Evolutionary conservation across 768 basidiomycete species (phyloP).

Genomic region (Imleria badia): DNA sequence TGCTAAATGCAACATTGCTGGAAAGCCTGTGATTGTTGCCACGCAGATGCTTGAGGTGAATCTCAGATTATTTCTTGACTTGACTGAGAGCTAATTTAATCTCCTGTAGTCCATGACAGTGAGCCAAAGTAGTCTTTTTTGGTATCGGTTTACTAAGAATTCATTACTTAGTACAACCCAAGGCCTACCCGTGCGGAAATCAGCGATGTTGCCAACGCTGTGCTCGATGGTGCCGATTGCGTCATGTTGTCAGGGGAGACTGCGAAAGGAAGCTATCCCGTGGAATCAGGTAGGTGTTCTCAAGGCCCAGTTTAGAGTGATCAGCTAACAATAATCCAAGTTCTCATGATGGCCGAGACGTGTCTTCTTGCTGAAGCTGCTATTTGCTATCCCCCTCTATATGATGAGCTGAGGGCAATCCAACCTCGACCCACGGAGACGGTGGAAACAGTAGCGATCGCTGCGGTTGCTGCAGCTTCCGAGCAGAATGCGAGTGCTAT

Average conservation of each 20-base stretch:
- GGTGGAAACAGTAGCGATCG: slow-evolving; percentile 93
- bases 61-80: background rate
- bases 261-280: slow-evolving; percentile 95
- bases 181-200: slow-evolving; percentile 98
- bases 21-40: slow-evolving; percentile 98
- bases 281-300: slow-evolving; percentile 75
- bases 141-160: slow-evolving; percentile 6
- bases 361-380: slow-evolving; percentile 95
- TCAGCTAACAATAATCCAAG: slow-evolving; percentile 38
- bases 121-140: slow-evolving; percentile 20
- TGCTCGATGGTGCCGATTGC: slow-evolving; percentile 97
- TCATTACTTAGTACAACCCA: slow-evolving; percentile 88
- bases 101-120: slow-evolving; percentile 87
- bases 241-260: slow-evolving; percentile 99
- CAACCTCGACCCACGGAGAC: slow-evolving; percentile 91
- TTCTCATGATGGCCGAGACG: slow-evolving; percentile 99
- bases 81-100: slow-evolving; percentile 10
- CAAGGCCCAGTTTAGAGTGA: background rate
- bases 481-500: slow-evolving; percentile 97
- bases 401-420: slow-evolving; percentile 79
- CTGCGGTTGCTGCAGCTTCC: slow-evolving; percentile 91
- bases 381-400: slow-evolving; percentile 92
- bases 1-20: slow-evolving; percentile 95
- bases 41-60: slow-evolving; percentile 98
- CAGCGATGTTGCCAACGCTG: slow-evolving; percentile 98